phyloP scores from a whole-genome alignment of 2,329 filamentous ascomycete species.

The Beauveria sp. region DNA sequence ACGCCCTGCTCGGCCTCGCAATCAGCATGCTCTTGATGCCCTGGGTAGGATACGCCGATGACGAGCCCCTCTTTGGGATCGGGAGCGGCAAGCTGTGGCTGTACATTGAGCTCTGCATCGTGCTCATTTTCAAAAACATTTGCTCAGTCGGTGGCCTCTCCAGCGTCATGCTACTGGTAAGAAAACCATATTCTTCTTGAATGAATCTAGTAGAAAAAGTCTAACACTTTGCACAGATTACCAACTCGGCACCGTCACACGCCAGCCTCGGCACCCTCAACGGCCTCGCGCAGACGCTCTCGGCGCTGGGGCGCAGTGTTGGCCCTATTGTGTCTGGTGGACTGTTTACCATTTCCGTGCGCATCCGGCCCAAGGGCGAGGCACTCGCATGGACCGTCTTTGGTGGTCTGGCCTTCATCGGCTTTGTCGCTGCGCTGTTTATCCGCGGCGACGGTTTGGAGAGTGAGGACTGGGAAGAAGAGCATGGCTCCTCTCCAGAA shows the following conservation, averaged over 20 bases:
- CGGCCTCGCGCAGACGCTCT: conserved; percentile 87
- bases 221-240: conserved; percentile 54
- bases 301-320: conserved; percentile 78
- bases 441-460: conserved; percentile 60
- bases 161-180: conserved; percentile 77
- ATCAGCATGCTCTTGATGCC: conserved; percentile 82
- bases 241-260: conserved; percentile 83
- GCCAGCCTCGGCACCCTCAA: conserved; percentile 84
- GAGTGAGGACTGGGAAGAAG: conserved; percentile 44
- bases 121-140: conserved; percentile 83
- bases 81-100: conserved; percentile 61
- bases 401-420: conserved; percentile 71
- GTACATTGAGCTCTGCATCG: conserved; percentile 70
- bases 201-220: neutral
- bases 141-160: conserved; percentile 84
- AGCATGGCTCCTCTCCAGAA: neutral
- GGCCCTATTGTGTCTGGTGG: conserved; percentile 85
- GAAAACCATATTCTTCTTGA: conserved; percentile 17
- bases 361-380: conserved; percentile 72
- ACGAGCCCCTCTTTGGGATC: conserved; percentile 46
- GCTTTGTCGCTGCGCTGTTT: conserved; percentile 71
- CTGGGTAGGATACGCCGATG: conserved; percentile 72
- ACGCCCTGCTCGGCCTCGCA: conserved; percentile 71
- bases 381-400: conserved; percentile 82
- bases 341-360: conserved; percentile 72